Percentiles rank a stretch among this genome's conserved stretches.
phyloP scores from a whole-genome alignment of 768 basidiomycete species.

The Mycena galericulata region DNA sequence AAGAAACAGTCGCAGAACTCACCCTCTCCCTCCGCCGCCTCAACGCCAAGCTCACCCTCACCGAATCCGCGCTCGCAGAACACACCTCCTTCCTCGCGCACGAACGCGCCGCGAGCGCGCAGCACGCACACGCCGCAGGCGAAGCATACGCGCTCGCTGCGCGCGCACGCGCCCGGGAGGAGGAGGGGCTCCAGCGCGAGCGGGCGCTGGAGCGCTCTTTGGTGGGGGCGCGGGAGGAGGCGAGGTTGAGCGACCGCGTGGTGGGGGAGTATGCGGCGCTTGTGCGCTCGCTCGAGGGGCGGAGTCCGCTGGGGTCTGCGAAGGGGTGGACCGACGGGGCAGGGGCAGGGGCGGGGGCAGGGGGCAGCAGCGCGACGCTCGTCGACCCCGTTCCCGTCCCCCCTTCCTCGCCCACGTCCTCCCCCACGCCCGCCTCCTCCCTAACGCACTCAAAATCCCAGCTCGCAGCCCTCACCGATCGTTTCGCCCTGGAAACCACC shows the following conservation, averaged over 20 bases:
- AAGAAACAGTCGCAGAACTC: constrained; percentile 51
- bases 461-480: constrained; percentile 49
- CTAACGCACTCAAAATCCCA: not conserved
- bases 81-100: constrained; percentile 61
- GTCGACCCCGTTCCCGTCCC: too few species aligned
- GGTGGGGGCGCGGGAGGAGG: constrained; percentile 65
- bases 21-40: constrained; percentile 76
- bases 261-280: constrained; percentile 82
- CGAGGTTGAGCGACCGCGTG: constrained; percentile 71
- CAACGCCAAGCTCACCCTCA: constrained; percentile 73
- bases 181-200: constrained; percentile 63
- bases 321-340: not conserved
- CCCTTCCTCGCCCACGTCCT: too few species aligned
- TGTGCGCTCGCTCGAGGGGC: constrained; percentile 70
- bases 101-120: constrained; percentile 54
- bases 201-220: constrained; percentile 60
- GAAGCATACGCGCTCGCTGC: constrained; percentile 68
- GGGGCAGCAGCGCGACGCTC: constrained; percentile 19
- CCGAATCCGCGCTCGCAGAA: constrained; percentile 65
- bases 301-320: constrained; percentile 44
- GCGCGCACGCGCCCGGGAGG: constrained; percentile 64
- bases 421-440: too few species aligned
- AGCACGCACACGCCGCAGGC: constrained; percentile 57
- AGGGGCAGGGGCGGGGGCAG: too few species aligned
- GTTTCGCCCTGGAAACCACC: constrained; percentile 63